Conservation (phyloP, 2,329 filamentous ascomycete species). For the Scedosporium boydii region DNA sequence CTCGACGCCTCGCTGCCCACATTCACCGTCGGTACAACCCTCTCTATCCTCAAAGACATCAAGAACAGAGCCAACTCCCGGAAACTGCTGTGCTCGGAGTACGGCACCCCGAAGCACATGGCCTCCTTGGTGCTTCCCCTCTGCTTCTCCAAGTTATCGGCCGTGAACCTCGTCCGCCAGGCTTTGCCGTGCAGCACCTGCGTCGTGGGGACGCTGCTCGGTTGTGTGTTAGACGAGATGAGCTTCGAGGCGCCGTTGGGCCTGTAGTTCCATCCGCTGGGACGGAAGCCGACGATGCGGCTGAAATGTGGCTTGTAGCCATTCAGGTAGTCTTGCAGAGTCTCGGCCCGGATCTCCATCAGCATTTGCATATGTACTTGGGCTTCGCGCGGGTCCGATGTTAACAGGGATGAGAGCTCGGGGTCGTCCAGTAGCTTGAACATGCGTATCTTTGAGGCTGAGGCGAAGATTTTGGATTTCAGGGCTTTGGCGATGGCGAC, state of each 20-base stretch:
- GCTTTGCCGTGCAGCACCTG: conserved; percentile 47
- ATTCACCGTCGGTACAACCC: conserved; percentile 90
- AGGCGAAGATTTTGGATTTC: conserved; percentile 80
- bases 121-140: conserved; percentile 74
- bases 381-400: conserved; percentile 68
- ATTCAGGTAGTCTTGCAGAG: conserved; percentile 79
- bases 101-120: conserved; percentile 88
- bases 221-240: conserved; percentile 44
- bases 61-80: conserved; percentile 90
- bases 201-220: conserved; percentile 37
- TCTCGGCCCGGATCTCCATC: conserved; percentile 87
- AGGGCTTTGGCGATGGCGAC: conserved; percentile 83
- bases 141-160: conserved; percentile 67
- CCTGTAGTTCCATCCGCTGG: conserved; percentile 89
- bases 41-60: conserved; percentile 77
- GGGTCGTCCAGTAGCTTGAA: conserved; percentile 78
- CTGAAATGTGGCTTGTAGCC: conserved; percentile 73
- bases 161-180: conserved; percentile 69
- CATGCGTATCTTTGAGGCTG: conserved; percentile 72
- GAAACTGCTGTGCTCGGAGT: conserved; percentile 93
- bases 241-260: conserved; percentile 38
- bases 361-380: conserved; percentile 98
- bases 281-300: conserved; percentile 81
- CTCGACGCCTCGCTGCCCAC: conserved; percentile 49
- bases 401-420: conserved; percentile 69